Evolutionary conservation across 1,284 basidiomycete genomes (phyloP), one percentile per base, ranked within the genome.

Genomic region (Schizopora paradoxa): DNA sequence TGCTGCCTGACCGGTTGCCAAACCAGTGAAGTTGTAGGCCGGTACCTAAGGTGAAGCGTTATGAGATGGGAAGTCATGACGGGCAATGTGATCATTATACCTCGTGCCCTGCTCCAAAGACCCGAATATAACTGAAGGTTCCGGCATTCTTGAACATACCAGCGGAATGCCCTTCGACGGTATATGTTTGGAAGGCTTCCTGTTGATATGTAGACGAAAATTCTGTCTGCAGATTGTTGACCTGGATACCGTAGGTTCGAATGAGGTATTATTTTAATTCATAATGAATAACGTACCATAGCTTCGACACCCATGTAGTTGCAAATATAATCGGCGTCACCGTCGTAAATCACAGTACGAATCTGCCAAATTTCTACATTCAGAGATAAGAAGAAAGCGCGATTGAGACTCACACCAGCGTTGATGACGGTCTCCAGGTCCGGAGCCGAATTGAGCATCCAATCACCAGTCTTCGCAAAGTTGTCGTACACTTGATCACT

Each of bases 241-340:
- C 64, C 72, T 74, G 27, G 18, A 16, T 31, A 23, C 10, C 6
- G 10, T 31, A 18, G 33, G 28, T 34, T 10, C 37, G 40, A 39
- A 43, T 45, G 4, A 19, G 18, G 58, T 36, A 59, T 56, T 48
- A 4, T 56, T 51, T 38, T 55, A 50, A 10, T 54, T 43, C 22
- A 18, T 4, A 40, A 43, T 48, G 41, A 21, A 23, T 32, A 11
- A 53, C 59, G 45, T 44, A 79, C 77, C 77, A 82, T 78, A 0
- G 72, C 71, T 60, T 82, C 79, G 7, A 82, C 71, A 3, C 79
- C 79, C 39, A 70, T 60, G 55, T 68, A 79, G 56, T 82, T 82
- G 27, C 76, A 56, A 52, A 81, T 79, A 54, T 70, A 81, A 55
- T 81, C 79, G 66, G 66, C 47, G 11, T 55, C 45, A 16, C 45